Evolutionary conservation across 2,329 filamentous ascomycete genomes (phyloP), one percentile per base, ranked within the genome.

Genomic region (Monilinia laxa): DNA sequence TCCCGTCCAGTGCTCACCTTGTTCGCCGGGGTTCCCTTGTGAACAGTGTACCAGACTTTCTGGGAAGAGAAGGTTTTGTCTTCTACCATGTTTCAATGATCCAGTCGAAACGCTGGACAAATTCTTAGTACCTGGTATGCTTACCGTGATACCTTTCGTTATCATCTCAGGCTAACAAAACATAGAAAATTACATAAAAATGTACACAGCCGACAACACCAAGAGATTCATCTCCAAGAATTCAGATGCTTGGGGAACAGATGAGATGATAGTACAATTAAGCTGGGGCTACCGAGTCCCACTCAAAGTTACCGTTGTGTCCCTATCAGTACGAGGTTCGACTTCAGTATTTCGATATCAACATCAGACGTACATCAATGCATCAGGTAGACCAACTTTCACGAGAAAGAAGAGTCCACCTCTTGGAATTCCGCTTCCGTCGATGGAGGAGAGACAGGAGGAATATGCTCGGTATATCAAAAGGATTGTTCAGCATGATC

Each of bases 41-140:
- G 72, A 74, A 58, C 73, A 76, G 57, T 76, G 75, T 62, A 71
- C 71, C 5, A 70, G 73, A 52, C 67, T 76, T 3, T 68, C 68
- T 42, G 73, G 71, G 25, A 75, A 75, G 69, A 72, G 75, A 53
- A 69, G 75, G 40, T 76, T 75, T 64, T 76, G 74, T 65, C 70
- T 72, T 20, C 70, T 76, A 56, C 65, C 71, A 55, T 76, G 75
- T 59, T 76, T 75, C 56, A 76, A 76, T 67, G 73, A 76, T 57
- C 73, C 74, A 38, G 69, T 76, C 12, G 75, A 76, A 63, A 69
- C 71, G 31, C 67, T 76, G 10, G 67, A 71, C 54, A 70, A 64
- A 4, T 74, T 76, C 38, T 53, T 75, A n/a, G 69, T 74, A 25
- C 75, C 75, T 52, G 69, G 73, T 74, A 72, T 53, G 71, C 23